Conservation (phyloP, 2,329 filamentous ascomycete species). For the Penicillium sp. region DNA sequence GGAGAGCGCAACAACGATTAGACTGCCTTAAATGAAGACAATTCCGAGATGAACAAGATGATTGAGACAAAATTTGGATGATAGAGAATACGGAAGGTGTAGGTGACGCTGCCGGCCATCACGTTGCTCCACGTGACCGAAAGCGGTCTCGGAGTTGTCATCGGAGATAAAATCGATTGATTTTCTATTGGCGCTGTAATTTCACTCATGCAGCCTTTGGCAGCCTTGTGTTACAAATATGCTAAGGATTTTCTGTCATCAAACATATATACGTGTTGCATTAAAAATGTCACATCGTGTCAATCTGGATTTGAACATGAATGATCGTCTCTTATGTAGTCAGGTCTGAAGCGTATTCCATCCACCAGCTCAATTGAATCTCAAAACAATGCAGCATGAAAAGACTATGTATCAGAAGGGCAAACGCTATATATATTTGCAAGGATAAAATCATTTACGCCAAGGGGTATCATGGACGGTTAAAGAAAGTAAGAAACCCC, state of each 20-base stretch:
- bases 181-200: neutral
- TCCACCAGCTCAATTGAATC: neutral
- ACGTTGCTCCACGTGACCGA: slow-evolving; percentile 22
- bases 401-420: neutral
- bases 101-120: slow-evolving; percentile 11
- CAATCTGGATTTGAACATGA: neutral
- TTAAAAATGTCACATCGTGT: neutral
- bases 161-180: slow-evolving; percentile 17
- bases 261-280: neutral
- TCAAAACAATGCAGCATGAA: neutral
- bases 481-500: slow-evolving; percentile 7
- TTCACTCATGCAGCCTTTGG: neutral
- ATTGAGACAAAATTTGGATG: neutral
- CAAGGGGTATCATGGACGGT: slow-evolving; percentile 16
- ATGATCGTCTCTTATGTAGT: neutral
- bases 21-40: neutral
- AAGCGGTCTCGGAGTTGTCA: slow-evolving; percentile 17
- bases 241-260: neutral
- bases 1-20: slow-evolving; percentile 16
- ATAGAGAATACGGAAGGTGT: neutral
- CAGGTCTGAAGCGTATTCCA: neutral
- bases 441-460: neutral
- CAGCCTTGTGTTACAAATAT: neutral
- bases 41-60: neutral
- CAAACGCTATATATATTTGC: neutral